phyloP scores from a whole-genome alignment of 1,139 yeast species.

The Candida smagusa region DNA sequence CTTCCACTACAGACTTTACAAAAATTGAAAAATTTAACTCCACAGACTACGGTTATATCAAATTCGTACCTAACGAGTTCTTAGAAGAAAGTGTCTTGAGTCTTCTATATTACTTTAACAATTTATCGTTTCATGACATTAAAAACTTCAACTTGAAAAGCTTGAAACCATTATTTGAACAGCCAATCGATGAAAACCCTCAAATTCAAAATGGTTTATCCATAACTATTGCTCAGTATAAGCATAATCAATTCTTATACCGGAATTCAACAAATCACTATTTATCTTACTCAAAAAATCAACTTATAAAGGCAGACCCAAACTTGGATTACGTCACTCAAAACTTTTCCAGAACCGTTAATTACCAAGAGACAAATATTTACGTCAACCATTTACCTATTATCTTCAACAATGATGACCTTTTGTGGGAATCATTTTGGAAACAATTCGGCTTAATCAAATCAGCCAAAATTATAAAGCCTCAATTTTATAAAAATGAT shows the following conservation, averaged over 20 bases:
- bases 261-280: slow-evolving; percentile 8
- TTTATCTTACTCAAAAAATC: slow-evolving; percentile 6
- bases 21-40: slow-evolving; percentile 4
- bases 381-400: slow-evolving; percentile 54
- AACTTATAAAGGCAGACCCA: slow-evolving; percentile 6
- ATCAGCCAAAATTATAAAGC: slow-evolving; percentile 44
- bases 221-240: slow-evolving; percentile 38
- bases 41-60: slow-evolving; percentile 30
- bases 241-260: slow-evolving; percentile 34
- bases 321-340: slow-evolving; percentile 7
- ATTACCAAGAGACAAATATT: slow-evolving; percentile 57
- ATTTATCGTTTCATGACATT: slow-evolving; percentile 25
- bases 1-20: slow-evolving; percentile 20
- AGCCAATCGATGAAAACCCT: slow-evolving; percentile 2
- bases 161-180: slow-evolving; percentile 11
- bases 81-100: slow-evolving; percentile 23
- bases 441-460: slow-evolving; percentile 39
- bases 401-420: slow-evolving; percentile 38
- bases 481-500: slow-evolving; percentile 30
- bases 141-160: slow-evolving; percentile 14
- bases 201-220: slow-evolving; percentile 33
- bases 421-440: slow-evolving; percentile 41
- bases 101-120: slow-evolving; percentile 30
- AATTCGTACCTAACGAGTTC: slow-evolving; percentile 17
- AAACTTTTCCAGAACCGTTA: slow-evolving; percentile 21